Evolutionary conservation across 306 rosid species (phyloP).

Genomic region (Castanea crenata): DNA sequence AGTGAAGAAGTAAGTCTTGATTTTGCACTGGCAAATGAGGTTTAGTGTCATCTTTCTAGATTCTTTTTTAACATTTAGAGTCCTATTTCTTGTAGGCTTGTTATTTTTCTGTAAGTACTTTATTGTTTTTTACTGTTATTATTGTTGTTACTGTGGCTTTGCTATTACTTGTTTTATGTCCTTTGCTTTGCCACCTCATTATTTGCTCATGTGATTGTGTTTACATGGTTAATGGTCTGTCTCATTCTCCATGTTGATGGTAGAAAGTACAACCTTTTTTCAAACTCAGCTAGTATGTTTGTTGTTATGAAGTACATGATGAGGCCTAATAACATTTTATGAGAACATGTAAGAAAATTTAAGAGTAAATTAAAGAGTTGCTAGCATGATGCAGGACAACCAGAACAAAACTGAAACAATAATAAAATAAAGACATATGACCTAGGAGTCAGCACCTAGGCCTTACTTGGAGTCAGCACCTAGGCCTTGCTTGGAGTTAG

Average conservation of each 20-base stretch:
- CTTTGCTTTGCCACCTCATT: background rate
- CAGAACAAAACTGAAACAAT: no score
- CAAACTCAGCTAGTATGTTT: background rate
- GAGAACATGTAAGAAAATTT: background rate
- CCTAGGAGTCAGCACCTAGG: no score
- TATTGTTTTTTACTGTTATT: background rate
- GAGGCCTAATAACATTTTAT: background rate
- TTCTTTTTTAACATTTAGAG: background rate
- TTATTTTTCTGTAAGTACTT: background rate
- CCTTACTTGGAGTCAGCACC: no score
- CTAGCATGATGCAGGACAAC: background rate
- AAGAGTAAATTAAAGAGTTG: background rate
- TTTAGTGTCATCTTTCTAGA: background rate
- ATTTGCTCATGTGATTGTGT: background rate
- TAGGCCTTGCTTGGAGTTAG: no score
- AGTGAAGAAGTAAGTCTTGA: conserved; percentile 53
- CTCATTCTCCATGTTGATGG: background rate
- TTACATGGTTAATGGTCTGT: background rate
- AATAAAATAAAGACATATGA: no score
- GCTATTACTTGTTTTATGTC: background rate
- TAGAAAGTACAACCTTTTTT: background rate
- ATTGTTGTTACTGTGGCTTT: background rate
- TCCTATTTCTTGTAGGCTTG: background rate
- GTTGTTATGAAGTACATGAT: background rate
- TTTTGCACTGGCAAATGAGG: background rate